Evolutionary conservation across 257 asterid genomes (phyloP).

Genomic region (Nicotiana tabacum): DNA sequence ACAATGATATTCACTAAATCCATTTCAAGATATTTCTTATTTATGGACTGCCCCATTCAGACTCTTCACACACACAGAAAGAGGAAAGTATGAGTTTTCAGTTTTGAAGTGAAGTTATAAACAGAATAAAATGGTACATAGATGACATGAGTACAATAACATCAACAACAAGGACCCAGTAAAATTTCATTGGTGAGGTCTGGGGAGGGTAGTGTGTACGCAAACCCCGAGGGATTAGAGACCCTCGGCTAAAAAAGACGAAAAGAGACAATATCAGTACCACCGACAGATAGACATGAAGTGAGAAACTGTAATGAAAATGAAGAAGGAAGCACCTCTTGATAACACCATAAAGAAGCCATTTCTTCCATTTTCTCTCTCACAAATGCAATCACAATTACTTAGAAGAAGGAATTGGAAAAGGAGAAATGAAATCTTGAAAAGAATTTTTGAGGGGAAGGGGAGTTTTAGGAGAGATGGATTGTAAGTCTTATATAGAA

Average conservation of each 20-base stretch:
- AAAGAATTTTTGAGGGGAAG: constrained; percentile 18
- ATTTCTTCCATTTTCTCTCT: constrained; percentile 45
- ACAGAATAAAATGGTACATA: background rate
- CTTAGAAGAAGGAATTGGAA: background rate
- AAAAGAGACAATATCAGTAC: too few species aligned
- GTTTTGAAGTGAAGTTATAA: background rate
- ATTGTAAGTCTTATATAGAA: constrained; percentile 45
- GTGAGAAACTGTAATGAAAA: background rate
- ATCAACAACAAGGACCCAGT: too few species aligned
- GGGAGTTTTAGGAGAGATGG: constrained; percentile 24
- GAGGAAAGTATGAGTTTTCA: background rate
- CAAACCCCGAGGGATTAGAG: too few species aligned
- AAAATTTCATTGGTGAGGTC: too few species aligned
- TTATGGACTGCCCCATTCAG: background rate
- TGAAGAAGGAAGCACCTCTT: constrained; percentile 41
- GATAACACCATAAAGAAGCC: constrained; percentile 54
- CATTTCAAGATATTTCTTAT: too few species aligned
- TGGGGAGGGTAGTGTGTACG: too few species aligned
- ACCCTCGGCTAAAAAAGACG: too few species aligned
- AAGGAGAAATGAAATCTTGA: constrained; percentile 15
- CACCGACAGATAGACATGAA: background rate
- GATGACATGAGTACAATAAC: background rate
- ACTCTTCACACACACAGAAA: background rate
- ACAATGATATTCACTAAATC: too few species aligned
- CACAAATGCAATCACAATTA: background rate